A percentile compares a stretch with the other conserved stretches of the same genome.
phyloP scores from a whole-genome alignment of 1,284 basidiomycete genomes.

The Microbotryomycetes sp. region DNA sequence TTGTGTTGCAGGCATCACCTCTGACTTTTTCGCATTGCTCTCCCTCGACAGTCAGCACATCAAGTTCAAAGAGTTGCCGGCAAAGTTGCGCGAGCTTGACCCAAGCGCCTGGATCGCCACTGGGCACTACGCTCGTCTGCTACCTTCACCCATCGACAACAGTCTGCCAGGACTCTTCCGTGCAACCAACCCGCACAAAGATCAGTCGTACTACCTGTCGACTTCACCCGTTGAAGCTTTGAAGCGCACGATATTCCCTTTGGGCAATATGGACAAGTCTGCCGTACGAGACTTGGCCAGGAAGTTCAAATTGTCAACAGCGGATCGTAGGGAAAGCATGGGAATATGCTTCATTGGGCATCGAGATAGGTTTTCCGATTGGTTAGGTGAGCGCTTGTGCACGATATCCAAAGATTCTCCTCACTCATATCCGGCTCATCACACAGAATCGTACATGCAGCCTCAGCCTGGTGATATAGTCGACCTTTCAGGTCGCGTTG shows the following conservation, averaged over 20 bases:
- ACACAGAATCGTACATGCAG: constrained; percentile 65
- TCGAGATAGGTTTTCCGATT: constrained; percentile 62
- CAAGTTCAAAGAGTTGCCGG: constrained; percentile 82
- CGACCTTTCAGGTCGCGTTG: constrained; percentile 50
- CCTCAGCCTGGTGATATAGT: constrained; percentile 62
- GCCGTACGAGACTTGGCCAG: constrained; percentile 72
- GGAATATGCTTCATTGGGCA: constrained; percentile 95
- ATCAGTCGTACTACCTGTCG: constrained; percentile 90
- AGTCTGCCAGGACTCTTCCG: constrained; percentile 58
- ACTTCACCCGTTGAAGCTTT: constrained; percentile 62
- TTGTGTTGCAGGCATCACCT: background rate
- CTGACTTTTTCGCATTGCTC: background rate
- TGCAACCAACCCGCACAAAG: constrained; percentile 63
- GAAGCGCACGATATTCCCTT: constrained; percentile 65
- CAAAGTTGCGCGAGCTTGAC: constrained; percentile 47
- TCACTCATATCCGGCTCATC: background rate
- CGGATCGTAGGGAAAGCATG: constrained; percentile 78
- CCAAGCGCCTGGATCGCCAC: constrained; percentile 17
- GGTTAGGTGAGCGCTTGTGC: constrained; percentile 54
- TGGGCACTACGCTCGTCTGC: constrained; percentile 78
- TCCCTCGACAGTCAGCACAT: constrained; percentile 57
- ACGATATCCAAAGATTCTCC: background rate
- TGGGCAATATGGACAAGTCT: constrained; percentile 59
- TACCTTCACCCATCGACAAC: constrained; percentile 20
- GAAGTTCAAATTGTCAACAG: constrained; percentile 62